Evolutionary conservation across 257 asterid species (phyloP).

Genomic region (Penstemon davidsonii): DNA sequence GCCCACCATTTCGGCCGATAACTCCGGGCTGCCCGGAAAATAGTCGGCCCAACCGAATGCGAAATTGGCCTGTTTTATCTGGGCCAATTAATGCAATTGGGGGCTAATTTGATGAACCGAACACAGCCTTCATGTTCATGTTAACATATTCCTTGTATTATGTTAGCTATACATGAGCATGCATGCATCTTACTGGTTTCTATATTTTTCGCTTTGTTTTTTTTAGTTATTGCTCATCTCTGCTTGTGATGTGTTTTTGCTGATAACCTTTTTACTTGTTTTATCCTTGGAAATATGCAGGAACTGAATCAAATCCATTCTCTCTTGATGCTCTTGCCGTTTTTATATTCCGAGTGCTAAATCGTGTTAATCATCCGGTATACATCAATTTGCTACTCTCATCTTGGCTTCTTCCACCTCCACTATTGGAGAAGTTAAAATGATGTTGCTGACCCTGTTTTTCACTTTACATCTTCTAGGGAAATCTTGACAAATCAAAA

Average conservation of each 20-base stretch:
- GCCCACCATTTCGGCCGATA: too few species aligned
- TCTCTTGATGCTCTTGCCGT: conserved; percentile 92
- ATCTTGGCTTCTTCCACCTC: conserved; percentile 10
- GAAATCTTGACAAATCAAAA: conserved; percentile 89
- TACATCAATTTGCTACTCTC: conserved; percentile 24
- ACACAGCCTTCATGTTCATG: too few species aligned
- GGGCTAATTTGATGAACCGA: too few species aligned
- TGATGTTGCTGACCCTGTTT: conserved; percentile 27
- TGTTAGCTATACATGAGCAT: too few species aligned
- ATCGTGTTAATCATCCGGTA: conserved; percentile 94
- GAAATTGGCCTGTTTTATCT: too few species aligned
- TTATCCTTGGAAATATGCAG: conserved; percentile 42
- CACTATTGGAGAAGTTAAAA: conserved; percentile 7
- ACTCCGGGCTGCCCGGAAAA: too few species aligned
- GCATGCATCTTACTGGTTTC: too few species aligned
- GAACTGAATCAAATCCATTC: conserved; percentile 87
- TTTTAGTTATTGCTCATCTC: too few species aligned
- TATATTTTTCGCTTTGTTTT: too few species aligned
- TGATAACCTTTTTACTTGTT: conserved; percentile 15
- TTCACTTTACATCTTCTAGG: conserved; percentile 47
- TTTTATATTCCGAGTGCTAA: conserved; percentile 79
- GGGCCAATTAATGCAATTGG: too few species aligned
- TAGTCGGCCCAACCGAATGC: too few species aligned
- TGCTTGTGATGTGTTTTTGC: neutral
- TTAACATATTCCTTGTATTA: too few species aligned